A percentile compares a stretch with the other conserved stretches of the same genome.
phyloP scores from a whole-genome alignment of 2,329 filamentous ascomycete genomes.

The Phyllosticta citrichinensis region DNA sequence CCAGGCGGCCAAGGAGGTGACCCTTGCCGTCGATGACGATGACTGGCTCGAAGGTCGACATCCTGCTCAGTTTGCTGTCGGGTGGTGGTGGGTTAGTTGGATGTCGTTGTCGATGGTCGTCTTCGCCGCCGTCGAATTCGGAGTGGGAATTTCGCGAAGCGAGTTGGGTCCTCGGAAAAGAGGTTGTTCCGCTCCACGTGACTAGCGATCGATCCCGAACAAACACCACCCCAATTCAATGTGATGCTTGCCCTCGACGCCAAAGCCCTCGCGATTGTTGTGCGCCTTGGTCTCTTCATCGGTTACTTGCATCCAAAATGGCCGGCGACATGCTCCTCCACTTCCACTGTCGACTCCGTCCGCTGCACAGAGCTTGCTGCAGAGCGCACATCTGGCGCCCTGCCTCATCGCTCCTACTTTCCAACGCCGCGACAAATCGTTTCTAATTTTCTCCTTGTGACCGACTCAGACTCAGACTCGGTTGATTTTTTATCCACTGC shows the following conservation, averaged over 20 bases:
- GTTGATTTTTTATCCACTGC: neutral
- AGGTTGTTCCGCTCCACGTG: neutral
- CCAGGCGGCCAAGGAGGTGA: conserved; percentile 97
- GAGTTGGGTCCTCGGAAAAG: neutral
- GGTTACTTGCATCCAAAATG: neutral
- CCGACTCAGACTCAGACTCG: neutral
- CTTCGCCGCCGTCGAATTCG: conserved; percentile 5
- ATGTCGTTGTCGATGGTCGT: conserved; percentile 12
- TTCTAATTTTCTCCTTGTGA: neutral
- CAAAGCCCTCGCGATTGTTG: no score
- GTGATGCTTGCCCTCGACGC: no score
- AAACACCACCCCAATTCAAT: no score
- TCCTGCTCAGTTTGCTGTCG: conserved; percentile 33
- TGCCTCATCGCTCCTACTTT: neutral
- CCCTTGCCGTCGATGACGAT: conserved; percentile 99
- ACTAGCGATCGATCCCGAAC: no score
- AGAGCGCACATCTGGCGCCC: neutral
- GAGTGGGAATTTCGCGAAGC: neutral
- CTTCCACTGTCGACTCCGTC: neutral
- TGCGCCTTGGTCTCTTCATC: neutral
- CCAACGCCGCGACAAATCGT: neutral
- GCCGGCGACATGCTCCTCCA: neutral
- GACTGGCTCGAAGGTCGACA: conserved; percentile 58
- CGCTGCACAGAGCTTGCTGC: neutral
- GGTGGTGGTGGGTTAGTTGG: conserved; percentile 10